phyloP scores from a whole-genome alignment of 1,284 basidiomycete genomes.

The Fistulina hepatica region DNA sequence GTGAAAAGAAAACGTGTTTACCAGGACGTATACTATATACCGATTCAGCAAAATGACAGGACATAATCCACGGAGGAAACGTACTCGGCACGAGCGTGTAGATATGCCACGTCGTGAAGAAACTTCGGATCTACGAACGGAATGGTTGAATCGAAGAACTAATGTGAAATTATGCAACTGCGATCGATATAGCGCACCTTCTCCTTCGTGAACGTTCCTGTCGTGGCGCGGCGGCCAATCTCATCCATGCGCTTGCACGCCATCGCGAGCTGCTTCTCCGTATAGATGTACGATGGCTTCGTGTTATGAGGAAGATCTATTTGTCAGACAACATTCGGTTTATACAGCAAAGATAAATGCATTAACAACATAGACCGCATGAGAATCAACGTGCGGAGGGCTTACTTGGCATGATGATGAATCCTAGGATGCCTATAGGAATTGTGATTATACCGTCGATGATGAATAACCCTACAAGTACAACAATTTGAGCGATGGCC shows the following conservation, averaged over 20 bases:
- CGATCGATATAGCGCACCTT: too few relatives aligned
- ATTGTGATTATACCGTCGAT: conserved; percentile 38
- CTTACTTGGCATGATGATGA: conserved; percentile 34
- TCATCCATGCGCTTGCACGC: conserved; percentile 28
- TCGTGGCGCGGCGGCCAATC: conserved; percentile 29
- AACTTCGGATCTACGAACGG: conserved; percentile 21
- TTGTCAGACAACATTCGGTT: background rate
- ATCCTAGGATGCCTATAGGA: conserved; percentile 28
- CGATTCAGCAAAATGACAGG: too few relatives aligned
- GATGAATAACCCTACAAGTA: conserved; percentile 28
- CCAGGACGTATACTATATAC: conserved; percentile 5
- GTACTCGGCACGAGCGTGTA: conserved; percentile 28
- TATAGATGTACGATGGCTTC: conserved; percentile 25
- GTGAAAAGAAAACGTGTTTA: background rate
- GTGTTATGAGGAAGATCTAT: conserved; percentile 28
- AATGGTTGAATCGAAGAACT: too few relatives aligned
- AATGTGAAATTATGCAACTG: too few relatives aligned
- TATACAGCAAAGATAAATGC: background rate
- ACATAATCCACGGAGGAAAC: too few relatives aligned
- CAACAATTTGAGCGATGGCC: background rate
- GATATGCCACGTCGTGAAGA: conserved; percentile 32
- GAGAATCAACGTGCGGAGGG: too few relatives aligned
- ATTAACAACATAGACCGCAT: too few relatives aligned
- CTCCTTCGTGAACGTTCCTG: conserved; percentile 29
- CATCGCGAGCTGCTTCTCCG: conserved; percentile 28